Conservation (phyloP, 257 asterid genomes). For the Penstemon newberryi region DNA sequence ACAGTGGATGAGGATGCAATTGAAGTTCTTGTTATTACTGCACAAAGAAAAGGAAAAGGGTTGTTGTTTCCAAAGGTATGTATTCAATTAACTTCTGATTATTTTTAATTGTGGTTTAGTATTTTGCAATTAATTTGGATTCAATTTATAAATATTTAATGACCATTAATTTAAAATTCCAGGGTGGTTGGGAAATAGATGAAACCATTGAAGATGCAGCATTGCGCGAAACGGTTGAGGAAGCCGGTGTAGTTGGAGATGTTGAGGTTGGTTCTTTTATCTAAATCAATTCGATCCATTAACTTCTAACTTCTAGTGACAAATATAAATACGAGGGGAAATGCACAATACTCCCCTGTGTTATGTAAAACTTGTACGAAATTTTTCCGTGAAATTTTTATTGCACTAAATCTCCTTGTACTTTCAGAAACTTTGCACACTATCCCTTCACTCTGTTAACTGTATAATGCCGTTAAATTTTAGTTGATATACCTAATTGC, state of each 20-base stretch:
- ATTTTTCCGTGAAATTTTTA: no score
- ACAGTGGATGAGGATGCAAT: conserved; percentile 59
- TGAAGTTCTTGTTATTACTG: conserved; percentile 77
- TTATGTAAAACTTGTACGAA: no score
- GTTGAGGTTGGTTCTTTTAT: conserved; percentile 55
- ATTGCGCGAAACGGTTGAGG: conserved; percentile 81
- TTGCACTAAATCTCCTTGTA: no score
- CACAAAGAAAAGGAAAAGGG: conserved; percentile 85
- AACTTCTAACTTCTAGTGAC: not conserved
- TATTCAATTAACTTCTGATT: not conserved
- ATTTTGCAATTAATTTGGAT: not conserved
- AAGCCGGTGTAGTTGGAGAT: conserved; percentile 91
- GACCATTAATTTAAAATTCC: not conserved
- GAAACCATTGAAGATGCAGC: conserved; percentile 77
- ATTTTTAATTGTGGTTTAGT: no score
- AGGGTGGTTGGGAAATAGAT: conserved; percentile 97
- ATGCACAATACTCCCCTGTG: no score
- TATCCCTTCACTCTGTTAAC: no score
- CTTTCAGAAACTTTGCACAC: no score
- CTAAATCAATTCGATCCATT: not conserved
- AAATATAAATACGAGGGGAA: no score
- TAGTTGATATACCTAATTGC: no score
- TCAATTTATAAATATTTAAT: not conserved
- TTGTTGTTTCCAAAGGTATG: conserved; percentile 85
- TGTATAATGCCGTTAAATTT: no score